These are phyloP conservation scores for Aspergillus spinulosporus DNA, from an alignment of 2,329 filamentous ascomycete species.

Conservation along the genomic window DNA sequence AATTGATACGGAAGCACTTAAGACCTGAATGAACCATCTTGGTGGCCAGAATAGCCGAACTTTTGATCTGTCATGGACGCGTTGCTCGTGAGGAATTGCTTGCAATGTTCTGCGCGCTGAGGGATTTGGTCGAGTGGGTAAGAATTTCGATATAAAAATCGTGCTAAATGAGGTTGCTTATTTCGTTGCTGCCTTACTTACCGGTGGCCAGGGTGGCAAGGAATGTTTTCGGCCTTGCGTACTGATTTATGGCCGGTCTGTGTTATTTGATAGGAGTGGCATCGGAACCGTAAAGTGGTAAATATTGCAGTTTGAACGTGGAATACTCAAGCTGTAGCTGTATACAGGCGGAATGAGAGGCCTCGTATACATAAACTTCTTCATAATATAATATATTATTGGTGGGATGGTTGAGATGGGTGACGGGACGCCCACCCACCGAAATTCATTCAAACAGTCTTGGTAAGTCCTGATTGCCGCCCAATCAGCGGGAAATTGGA, in stretches of 20 bases:
- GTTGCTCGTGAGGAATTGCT: conserved; percentile 47
- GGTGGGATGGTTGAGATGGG: background rate
- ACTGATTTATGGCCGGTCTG: background rate
- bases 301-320: too few relatives aligned
- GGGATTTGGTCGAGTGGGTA: conserved; percentile 13
- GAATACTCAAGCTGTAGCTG: background rate
- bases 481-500: background rate
- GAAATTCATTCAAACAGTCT: background rate
- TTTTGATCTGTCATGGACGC: conserved; percentile 39
- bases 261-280: background rate
- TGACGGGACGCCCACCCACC: background rate
- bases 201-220: conserved; percentile 19
- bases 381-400: background rate
- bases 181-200: conserved; percentile 18
- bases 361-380: background rate
- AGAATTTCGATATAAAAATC: conserved; percentile 16
- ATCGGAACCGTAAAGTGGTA: too few relatives aligned
- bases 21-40: conserved; percentile 48
- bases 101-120: conserved; percentile 49
- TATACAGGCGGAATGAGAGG: background rate
- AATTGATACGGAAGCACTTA: conserved; percentile 49
- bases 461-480: background rate
- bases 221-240: conserved; percentile 12
- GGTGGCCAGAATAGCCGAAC: conserved; percentile 51
- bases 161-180: conserved; percentile 13